phyloP scores from a whole-genome alignment of 2,329 filamentous ascomycete genomes.

The Trichocomaceae sp. region DNA sequence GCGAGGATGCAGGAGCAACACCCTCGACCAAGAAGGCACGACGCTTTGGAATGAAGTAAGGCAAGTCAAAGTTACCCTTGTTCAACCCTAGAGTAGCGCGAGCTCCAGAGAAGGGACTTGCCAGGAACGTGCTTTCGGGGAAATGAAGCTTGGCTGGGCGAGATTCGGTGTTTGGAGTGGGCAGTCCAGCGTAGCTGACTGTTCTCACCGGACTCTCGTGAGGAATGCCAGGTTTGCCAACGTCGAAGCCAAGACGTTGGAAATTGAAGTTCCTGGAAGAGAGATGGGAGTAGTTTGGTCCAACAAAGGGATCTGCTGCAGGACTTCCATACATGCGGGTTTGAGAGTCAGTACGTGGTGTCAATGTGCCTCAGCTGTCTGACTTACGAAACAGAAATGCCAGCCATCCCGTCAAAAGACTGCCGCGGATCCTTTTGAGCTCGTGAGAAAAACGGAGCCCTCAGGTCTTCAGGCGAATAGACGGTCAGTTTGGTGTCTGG shows the following conservation, averaged over 20 bases:
- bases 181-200: constrained; percentile 6
- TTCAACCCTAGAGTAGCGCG: background rate
- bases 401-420: constrained; percentile 1
- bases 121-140: background rate
- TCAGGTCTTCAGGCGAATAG: constrained; percentile 56
- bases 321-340: constrained; percentile 12
- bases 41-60: constrained; percentile 12
- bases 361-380: background rate
- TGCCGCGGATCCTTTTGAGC: constrained; percentile 6
- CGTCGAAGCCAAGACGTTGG: constrained; percentile 41
- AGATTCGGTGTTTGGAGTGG: constrained; percentile 13
- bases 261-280: constrained; percentile 61
- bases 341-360: constrained; percentile 1
- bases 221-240: constrained; percentile 10
- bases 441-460: constrained; percentile 29
- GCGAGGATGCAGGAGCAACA: constrained; percentile 25
- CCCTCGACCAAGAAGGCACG: constrained; percentile 30
- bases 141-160: constrained; percentile 2
- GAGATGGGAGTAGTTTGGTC: constrained; percentile 35
- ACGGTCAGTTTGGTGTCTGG: constrained; percentile 58
- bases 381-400: constrained; percentile 10
- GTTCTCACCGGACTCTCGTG: constrained; percentile 12
- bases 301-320: constrained; percentile 27
- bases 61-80: constrained; percentile 10
- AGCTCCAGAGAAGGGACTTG: constrained; percentile 10